Conservation (phyloP, 192 early-diverging fungal species). For the Geranomyces variabilis region DNA sequence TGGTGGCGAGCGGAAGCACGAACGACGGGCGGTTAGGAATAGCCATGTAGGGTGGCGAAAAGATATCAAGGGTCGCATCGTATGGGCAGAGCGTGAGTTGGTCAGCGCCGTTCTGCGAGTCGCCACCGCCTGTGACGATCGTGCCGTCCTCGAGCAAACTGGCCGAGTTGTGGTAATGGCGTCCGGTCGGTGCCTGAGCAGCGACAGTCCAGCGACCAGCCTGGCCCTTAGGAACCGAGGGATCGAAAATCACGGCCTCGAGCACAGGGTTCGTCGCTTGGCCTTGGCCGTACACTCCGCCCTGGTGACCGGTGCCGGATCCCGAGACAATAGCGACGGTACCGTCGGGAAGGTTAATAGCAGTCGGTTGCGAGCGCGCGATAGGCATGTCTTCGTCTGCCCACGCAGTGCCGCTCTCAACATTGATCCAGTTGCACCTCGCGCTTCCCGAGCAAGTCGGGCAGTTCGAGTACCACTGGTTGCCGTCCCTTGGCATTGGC, state of each 20-base stretch:
- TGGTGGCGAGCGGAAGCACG: not conserved
- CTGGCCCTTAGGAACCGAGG: slow-evolving; percentile 10
- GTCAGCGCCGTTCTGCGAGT: slow-evolving; percentile 46
- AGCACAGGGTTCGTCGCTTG: slow-evolving; percentile 25
- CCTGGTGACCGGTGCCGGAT: slow-evolving; percentile 24
- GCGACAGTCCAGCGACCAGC: slow-evolving; percentile 17
- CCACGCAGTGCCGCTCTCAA: slow-evolving; percentile 28
- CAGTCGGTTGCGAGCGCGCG: slow-evolving; percentile 18
- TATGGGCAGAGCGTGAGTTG: not conserved
- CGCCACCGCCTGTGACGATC: slow-evolving; percentile 49
- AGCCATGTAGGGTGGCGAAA: slow-evolving; percentile 22
- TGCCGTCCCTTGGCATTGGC: slow-evolving; percentile 11
- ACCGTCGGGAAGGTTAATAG: slow-evolving; percentile 32
- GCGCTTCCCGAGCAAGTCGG: slow-evolving; percentile 17
- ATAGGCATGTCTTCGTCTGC: slow-evolving; percentile 29
- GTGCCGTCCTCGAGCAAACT: slow-evolving; percentile 37
- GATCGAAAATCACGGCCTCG: slow-evolving; percentile 40
- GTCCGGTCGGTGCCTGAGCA: slow-evolving; percentile 19
- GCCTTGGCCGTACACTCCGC: slow-evolving; percentile 19
- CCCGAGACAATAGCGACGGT: slow-evolving; percentile 20
- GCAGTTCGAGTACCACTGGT: slow-evolving; percentile 28
- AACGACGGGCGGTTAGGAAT: slow-evolving; percentile 36
- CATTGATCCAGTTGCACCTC: slow-evolving; percentile 28
- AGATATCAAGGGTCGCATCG: slow-evolving; percentile 15
- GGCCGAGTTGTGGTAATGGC: slow-evolving; percentile 41